These are phyloP conservation scores for Arachis stenosperma DNA, from an alignment of 306 rosid species.

Conservation along the genomic window DNA sequence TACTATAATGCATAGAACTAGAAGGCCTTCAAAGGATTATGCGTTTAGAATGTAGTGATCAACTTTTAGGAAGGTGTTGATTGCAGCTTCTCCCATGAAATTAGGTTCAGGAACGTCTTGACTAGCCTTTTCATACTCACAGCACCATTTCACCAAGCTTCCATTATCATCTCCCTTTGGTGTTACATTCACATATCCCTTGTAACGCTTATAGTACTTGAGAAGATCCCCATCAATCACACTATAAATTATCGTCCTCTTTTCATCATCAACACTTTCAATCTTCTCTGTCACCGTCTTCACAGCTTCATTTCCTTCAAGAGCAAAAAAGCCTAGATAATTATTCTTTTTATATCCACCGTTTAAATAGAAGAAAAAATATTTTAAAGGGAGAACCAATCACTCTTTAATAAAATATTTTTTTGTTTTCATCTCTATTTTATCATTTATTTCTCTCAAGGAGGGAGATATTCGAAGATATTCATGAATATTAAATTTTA, in stretches of 20 bases:
- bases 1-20: background rate
- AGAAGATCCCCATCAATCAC: conserved; percentile 80
- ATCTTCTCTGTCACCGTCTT: conserved; percentile 63
- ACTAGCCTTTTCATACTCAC: conserved; percentile 63
- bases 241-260: conserved; percentile 51
- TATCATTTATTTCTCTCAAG: too few species aligned
- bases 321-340: too few species aligned
- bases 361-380: too few species aligned
- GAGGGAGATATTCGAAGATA: too few species aligned
- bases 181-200: conserved; percentile 48
- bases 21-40: conserved; percentile 27
- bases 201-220: conserved; percentile 65
- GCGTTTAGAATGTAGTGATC: conserved; percentile 58
- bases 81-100: conserved; percentile 68
- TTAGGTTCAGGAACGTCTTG: conserved; percentile 66
- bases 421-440: too few species aligned
- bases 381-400: too few species aligned
- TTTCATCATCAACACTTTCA: conserved; percentile 56
- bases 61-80: conserved; percentile 70
- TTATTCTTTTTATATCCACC: too few species aligned
- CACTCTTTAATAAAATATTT: too few species aligned
- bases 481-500: too few species aligned
- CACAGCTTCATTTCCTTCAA: conserved; percentile 45
- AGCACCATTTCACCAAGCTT: conserved; percentile 66
- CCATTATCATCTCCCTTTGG: conserved; percentile 70